Evolutionary conservation across 179 eudicot genomes (phyloP).

Genomic region (Vitellaria paradoxa): DNA sequence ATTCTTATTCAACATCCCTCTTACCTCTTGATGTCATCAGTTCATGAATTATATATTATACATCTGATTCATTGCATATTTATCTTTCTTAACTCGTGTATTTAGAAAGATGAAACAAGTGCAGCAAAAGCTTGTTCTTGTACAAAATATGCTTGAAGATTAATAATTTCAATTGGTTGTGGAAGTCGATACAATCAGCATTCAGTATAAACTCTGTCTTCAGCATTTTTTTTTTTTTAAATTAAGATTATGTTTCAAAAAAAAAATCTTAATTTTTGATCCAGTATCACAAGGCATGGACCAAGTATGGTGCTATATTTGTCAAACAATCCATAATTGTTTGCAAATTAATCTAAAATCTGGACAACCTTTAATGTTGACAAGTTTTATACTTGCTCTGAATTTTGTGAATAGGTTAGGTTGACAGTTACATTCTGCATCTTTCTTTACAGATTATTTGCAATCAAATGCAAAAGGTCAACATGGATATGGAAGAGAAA

Average conservation of each 20-base stretch:
- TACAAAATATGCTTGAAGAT: too few relatives aligned
- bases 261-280: background rate
- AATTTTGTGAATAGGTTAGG: background rate
- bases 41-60: background rate
- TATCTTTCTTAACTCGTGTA: background rate
- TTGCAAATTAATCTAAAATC: background rate
- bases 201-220: background rate
- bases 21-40: background rate
- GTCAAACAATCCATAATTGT: background rate
- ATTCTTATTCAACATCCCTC: background rate
- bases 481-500: slow-evolving; percentile 12
- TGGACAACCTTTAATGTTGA: background rate
- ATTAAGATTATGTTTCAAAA: too few relatives aligned
- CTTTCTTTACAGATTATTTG: slow-evolving; percentile 9
- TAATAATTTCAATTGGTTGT: background rate
- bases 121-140: background rate
- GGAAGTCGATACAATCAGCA: background rate
- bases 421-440: slow-evolving; percentile 1
- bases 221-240: too few relatives aligned
- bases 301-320: background rate
- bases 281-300: background rate
- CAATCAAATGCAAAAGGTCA: background rate
- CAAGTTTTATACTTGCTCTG: background rate
- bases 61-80: background rate
- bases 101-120: background rate